A percentile compares a stretch with the other conserved stretches of the same genome.
These are phyloP conservation scores for Discostella stelligera DNA, from an alignment of 352 stramenopile genomes.

Conservation along the genomic window DNA sequence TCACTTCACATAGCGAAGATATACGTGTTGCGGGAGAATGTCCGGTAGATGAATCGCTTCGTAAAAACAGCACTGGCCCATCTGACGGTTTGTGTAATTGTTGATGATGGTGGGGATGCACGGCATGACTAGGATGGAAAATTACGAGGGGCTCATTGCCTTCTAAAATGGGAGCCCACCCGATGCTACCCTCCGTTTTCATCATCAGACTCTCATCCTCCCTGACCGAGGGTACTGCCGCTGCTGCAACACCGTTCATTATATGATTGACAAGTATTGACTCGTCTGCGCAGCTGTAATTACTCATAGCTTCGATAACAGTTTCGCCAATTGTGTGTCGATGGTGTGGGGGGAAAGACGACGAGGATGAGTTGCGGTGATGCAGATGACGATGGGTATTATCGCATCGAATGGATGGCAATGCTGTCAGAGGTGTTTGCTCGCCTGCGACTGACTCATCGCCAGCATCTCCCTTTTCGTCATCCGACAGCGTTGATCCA, in stretches of 20 bases:
- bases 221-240: background rate
- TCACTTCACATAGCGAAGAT: background rate
- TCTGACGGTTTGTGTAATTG: background rate
- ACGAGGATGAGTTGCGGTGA: background rate
- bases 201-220: background rate
- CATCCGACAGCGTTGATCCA: background rate
- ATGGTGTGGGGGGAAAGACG: background rate
- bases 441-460: constrained; percentile 16
- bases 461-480: background rate
- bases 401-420: constrained; percentile 10
- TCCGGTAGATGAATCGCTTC: background rate
- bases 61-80: constrained; percentile 19
- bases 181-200: background rate
- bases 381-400: constrained; percentile 3
- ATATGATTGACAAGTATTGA: background rate
- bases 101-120: constrained; percentile 44
- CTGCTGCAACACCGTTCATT: background rate
- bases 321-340: constrained; percentile 37
- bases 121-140: constrained; percentile 52
- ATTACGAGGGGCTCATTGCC: constrained; percentile 39
- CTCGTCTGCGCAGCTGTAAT: constrained; percentile 41
- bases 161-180: constrained; percentile 32
- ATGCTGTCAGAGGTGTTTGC: constrained; percentile 25
- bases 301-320: constrained; percentile 47
- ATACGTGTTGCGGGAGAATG: background rate